Evolutionary conservation across 352 stramenopile genomes (phyloP).

Genomic region (Elongisporangium anandrum): DNA sequence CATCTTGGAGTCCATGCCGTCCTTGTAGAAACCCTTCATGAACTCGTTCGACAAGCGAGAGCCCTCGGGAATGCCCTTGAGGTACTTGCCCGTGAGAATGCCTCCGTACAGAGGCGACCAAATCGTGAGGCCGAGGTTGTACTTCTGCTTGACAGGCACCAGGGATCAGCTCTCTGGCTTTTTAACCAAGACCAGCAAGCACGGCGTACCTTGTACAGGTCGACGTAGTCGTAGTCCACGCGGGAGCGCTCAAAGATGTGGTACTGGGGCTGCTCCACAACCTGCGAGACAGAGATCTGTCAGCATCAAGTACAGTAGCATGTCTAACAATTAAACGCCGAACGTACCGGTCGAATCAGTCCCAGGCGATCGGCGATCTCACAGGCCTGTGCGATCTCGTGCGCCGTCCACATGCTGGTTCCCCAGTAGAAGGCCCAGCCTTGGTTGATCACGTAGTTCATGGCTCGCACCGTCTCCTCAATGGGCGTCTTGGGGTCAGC

Average conservation of each 20-base stretch:
- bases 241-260: slow-evolving; percentile 40
- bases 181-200: neutral
- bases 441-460: slow-evolving; percentile 43
- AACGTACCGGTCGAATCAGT: slow-evolving; percentile 21
- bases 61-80: slow-evolving; percentile 15
- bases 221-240: slow-evolving; percentile 33
- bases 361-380: slow-evolving; percentile 34
- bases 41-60: slow-evolving; percentile 21
- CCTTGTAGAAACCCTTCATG: neutral
- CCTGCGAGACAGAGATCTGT: neutral
- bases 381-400: slow-evolving; percentile 50
- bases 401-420: slow-evolving; percentile 47
- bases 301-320: neutral
- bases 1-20: slow-evolving; percentile 13
- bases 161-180: neutral
- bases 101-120: slow-evolving; percentile 26
- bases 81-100: slow-evolving; percentile 46
- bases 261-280: slow-evolving; percentile 41
- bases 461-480: slow-evolving; percentile 52
- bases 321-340: no score
- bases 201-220: slow-evolving; percentile 15
- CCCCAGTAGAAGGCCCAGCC: slow-evolving; percentile 55
- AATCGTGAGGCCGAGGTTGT: neutral
- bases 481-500: slow-evolving; percentile 37
- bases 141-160: neutral